These are phyloP conservation scores for Coemansia sp. DNA, from an alignment of 192 early-diverging fungal genomes.

Conservation along the genomic window DNA sequence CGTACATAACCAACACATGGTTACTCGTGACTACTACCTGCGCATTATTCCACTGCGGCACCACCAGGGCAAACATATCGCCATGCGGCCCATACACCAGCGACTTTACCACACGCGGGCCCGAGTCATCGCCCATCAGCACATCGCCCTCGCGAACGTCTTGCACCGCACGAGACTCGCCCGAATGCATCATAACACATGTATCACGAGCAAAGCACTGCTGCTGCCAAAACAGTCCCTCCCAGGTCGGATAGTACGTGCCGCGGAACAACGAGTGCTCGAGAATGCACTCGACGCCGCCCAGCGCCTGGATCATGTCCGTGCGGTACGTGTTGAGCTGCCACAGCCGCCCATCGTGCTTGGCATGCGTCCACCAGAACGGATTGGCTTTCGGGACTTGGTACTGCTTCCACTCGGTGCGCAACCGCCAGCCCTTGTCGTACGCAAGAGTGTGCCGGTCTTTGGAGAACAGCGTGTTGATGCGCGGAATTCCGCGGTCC, in stretches of 20 bases:
- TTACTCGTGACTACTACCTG: slow-evolving; percentile 33
- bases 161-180: slow-evolving; percentile 42
- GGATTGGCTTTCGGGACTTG: slow-evolving; percentile 94
- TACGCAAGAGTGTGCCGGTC: slow-evolving; percentile 98
- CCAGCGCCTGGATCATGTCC: slow-evolving; percentile 98
- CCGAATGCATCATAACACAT: slow-evolving; percentile 52
- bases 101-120: slow-evolving; percentile 41
- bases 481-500: slow-evolving; percentile 98
- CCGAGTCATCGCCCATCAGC: slow-evolving; percentile 57
- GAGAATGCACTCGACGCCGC: slow-evolving; percentile 97
- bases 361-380: slow-evolving; percentile 86
- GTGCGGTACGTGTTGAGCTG: slow-evolving; percentile 97
- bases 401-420: slow-evolving; percentile 97
- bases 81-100: slow-evolving; percentile 30
- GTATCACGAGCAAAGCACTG: slow-evolving; percentile 55
- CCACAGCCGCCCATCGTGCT: slow-evolving; percentile 89
- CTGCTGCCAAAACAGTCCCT: slow-evolving; percentile 97
- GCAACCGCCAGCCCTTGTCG: slow-evolving; percentile 98
- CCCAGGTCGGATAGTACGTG: slow-evolving; percentile 97
- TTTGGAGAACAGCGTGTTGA: slow-evolving; percentile 98
- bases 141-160: slow-evolving; percentile 35
- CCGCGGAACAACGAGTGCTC: slow-evolving; percentile 99
- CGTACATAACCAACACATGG: slow-evolving; percentile 33
- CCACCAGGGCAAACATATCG: slow-evolving; percentile 23
- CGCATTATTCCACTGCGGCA: slow-evolving; percentile 17